Percentiles rank a stretch among this genome's conserved stretches.
Evolutionary conservation across 2,329 filamentous ascomycete species (phyloP).

Genomic region (Thelonectria discophora): DNA sequence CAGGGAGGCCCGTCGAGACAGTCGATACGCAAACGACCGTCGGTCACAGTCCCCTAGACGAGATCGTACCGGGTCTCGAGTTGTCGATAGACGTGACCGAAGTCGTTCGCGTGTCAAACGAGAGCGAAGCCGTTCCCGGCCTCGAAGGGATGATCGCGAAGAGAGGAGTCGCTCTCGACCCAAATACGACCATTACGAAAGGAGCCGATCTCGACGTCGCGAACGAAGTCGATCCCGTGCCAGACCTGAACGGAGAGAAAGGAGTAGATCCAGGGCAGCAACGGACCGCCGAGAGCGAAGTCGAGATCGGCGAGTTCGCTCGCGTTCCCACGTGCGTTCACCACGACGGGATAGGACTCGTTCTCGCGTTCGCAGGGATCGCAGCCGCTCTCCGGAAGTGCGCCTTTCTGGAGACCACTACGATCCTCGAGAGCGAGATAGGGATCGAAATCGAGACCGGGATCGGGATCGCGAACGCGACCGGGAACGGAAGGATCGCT

Average conservation of each 20-base stretch:
- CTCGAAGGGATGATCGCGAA: conserved; percentile 44
- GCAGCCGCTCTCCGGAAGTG: conserved; percentile 43
- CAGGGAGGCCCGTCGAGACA: conserved; percentile 42
- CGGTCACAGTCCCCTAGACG: conserved; percentile 52
- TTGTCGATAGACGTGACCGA: conserved; percentile 47
- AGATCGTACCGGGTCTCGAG: conserved; percentile 46
- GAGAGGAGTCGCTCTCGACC: conserved; percentile 49
- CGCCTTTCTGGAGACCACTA: conserved; percentile 44
- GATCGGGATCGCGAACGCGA: conserved; percentile 30
- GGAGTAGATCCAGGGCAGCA: conserved; percentile 43
- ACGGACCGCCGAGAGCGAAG: conserved; percentile 42
- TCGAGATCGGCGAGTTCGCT: conserved; percentile 43
- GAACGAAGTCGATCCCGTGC: conserved; percentile 51
- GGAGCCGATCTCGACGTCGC: conserved; percentile 48
- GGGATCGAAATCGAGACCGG: conserved; percentile 36
- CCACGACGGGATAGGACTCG: conserved; percentile 46
- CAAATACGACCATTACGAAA: conserved; percentile 46
- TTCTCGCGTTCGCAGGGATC: conserved; percentile 44
- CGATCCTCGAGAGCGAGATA: conserved; percentile 47
- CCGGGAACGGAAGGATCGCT: conserved; percentile 39
- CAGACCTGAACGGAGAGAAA: conserved; percentile 45
- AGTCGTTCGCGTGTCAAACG: conserved; percentile 49
- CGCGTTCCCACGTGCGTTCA: conserved; percentile 41
- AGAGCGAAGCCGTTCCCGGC: conserved; percentile 53
- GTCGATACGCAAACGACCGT: conserved; percentile 46